A percentile compares a stretch with the other conserved stretches of the same genome.
phyloP scores from a whole-genome alignment of 768 basidiomycete species.

The Amanita subjunquillea region DNA sequence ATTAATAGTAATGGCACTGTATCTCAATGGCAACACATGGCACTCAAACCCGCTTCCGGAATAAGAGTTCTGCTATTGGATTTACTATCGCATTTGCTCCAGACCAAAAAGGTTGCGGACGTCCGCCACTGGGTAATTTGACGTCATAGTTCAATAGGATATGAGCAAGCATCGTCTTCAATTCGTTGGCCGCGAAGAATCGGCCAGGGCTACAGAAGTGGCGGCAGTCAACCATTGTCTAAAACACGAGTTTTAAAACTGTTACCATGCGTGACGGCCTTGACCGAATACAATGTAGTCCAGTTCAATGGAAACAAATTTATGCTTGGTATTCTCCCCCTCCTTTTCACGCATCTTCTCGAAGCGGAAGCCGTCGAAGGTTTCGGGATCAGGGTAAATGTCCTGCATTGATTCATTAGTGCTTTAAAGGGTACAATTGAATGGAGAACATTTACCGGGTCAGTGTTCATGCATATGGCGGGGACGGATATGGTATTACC shows the following conservation, averaged over 20 bases:
- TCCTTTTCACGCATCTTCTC: slow-evolving; percentile 17
- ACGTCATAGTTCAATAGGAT: slow-evolving; percentile 24
- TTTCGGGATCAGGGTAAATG: slow-evolving; percentile 21
- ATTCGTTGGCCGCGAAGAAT: slow-evolving; percentile 23
- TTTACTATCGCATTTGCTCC: slow-evolving; percentile 14
- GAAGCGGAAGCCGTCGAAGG: slow-evolving; percentile 34
- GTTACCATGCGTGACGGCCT: slow-evolving; percentile 14
- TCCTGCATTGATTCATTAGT: slow-evolving; percentile 4
- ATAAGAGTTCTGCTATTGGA: slow-evolving; percentile 21
- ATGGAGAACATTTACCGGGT: neutral
- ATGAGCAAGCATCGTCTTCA: slow-evolving; percentile 22
- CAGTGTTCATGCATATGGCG: too few relatives aligned
- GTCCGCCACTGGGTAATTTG: slow-evolving; percentile 15
- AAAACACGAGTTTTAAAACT: neutral
- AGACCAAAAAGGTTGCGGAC: slow-evolving; percentile 8
- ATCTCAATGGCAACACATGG: too few relatives aligned
- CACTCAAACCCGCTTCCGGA: slow-evolving; percentile 15
- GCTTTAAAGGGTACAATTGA: neutral
- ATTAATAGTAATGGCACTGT: too few relatives aligned
- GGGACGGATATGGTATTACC: too few relatives aligned
- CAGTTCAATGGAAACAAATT: slow-evolving; percentile 16
- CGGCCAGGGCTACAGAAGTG: slow-evolving; percentile 16
- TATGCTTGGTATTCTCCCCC: slow-evolving; percentile 18
- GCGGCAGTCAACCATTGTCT: neutral
- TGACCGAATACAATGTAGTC: slow-evolving; percentile 23